Conservation (phyloP, 2,329 filamentous ascomycete genomes). For the Xylariomycetidae sp. region DNA sequence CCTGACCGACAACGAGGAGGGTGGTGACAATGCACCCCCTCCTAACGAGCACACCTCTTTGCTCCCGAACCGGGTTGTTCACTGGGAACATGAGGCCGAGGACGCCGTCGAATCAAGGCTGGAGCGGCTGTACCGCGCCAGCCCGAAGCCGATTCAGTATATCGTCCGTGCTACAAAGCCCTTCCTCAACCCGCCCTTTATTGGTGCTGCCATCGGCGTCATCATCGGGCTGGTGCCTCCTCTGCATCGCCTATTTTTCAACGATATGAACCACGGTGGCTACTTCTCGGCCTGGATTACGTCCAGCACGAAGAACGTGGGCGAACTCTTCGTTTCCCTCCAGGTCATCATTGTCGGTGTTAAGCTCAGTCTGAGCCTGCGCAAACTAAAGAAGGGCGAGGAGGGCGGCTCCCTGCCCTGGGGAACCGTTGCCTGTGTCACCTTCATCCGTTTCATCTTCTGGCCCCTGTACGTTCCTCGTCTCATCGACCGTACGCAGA, state of each 20-base stretch:
- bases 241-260: conserved; percentile 50
- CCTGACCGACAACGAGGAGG: conserved; percentile 1
- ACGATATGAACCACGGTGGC: conserved; percentile 42
- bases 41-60: conserved; percentile 15
- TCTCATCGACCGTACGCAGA: background rate
- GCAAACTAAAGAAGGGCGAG: conserved; percentile 39
- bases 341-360: conserved; percentile 54
- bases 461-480: conserved; percentile 39
- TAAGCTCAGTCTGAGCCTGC: conserved; percentile 45
- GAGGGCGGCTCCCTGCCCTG: conserved; percentile 35
- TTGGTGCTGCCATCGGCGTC: conserved; percentile 44
- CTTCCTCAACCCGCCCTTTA: conserved; percentile 46
- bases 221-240: conserved; percentile 46
- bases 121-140: conserved; percentile 4
- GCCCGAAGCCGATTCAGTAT: conserved; percentile 31
- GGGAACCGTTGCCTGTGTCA: conserved; percentile 37
- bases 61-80: conserved; percentile 23
- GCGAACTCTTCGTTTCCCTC: conserved; percentile 50
- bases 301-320: conserved; percentile 45
- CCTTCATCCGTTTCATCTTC: conserved; percentile 43
- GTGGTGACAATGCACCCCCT: conserved; percentile 3
- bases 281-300: conserved; percentile 54
- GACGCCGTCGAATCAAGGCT: conserved; percentile 17
- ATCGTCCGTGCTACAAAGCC: conserved; percentile 28
- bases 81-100: conserved; percentile 6